Conservation (phyloP, 2,329 filamentous ascomycete species). For the Berkeleyomyces rouxiae region DNA sequence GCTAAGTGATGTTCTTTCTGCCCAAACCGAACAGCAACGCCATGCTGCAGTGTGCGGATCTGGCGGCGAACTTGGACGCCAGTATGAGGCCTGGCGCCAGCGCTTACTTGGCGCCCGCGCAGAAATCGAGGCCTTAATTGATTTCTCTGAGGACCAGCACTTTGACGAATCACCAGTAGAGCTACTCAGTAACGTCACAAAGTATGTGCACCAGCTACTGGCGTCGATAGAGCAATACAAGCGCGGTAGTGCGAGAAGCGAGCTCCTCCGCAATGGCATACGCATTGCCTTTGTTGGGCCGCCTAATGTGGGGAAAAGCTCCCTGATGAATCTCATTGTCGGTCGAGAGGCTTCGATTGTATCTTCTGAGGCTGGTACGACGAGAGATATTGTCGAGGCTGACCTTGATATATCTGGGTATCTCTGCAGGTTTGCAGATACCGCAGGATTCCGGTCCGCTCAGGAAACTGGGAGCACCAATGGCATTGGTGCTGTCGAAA, state of each 20-base stretch:
- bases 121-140: conserved; percentile 87
- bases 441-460: conserved; percentile 62
- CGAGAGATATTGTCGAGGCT: conserved; percentile 83
- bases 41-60: conserved; percentile 67
- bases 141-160: conserved; percentile 94
- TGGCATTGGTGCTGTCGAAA: conserved; percentile 56
- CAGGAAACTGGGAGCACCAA: conserved; percentile 4
- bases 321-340: conserved; percentile 75
- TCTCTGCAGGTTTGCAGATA: conserved; percentile 88
- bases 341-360: conserved; percentile 92
- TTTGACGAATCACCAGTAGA: conserved; percentile 74
- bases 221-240: conserved; percentile 51
- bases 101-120: conserved; percentile 66
- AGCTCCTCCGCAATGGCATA: conserved; percentile 73
- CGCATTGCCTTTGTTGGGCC: conserved; percentile 73
- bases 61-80: conserved; percentile 49
- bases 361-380: conserved; percentile 81
- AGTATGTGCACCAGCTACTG: conserved; percentile 45
- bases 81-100: conserved; percentile 71
- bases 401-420: conserved; percentile 79
- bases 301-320: conserved; percentile 91
- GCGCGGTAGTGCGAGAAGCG: conserved; percentile 61
- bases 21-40: conserved; percentile 84
- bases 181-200: conserved; percentile 52
- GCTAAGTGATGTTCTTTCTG: conserved; percentile 43